Conservation (phyloP, 306 rosid genomes). For the Cucumis cinereus region DNA sequence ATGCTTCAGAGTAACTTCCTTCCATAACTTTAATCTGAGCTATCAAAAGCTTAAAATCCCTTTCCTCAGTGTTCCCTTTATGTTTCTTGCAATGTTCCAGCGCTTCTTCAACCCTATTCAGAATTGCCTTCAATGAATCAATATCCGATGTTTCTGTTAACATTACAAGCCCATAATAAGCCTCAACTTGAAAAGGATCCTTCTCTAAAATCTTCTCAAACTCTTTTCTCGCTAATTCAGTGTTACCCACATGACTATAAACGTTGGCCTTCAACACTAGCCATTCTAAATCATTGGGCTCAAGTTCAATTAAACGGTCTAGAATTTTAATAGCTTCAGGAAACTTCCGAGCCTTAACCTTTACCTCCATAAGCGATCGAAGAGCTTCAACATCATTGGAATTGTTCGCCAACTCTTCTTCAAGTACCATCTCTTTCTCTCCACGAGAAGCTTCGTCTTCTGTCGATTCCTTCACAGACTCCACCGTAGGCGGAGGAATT, state of each 20-base stretch:
- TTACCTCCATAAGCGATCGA: constrained; percentile 37
- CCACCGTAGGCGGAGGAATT: constrained; percentile 9
- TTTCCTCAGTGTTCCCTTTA: constrained; percentile 36
- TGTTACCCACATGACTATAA: constrained; percentile 28
- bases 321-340: constrained; percentile 37
- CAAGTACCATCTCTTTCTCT: constrained; percentile 29
- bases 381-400: constrained; percentile 43
- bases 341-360: constrained; percentile 31
- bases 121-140: constrained; percentile 17
- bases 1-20: constrained; percentile 46
- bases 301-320: constrained; percentile 45
- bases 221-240: constrained; percentile 26
- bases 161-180: constrained; percentile 70
- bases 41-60: constrained; percentile 78
- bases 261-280: constrained; percentile 56
- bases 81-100: constrained; percentile 30
- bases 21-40: constrained; percentile 73
- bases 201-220: constrained; percentile 44
- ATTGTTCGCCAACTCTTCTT: constrained; percentile 26
- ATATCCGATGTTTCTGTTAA: constrained; percentile 24
- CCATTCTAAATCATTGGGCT: constrained; percentile 64
- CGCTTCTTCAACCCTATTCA: constrained; percentile 42
- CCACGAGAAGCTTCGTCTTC: constrained; percentile 7
- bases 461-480: constrained; percentile 15
- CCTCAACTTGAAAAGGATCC: constrained; percentile 52